Evolutionary conservation across 2,329 filamentous ascomycete genomes (phyloP), one percentile per base, ranked within the genome.

Genomic region (Xylariaceae sp.): DNA sequence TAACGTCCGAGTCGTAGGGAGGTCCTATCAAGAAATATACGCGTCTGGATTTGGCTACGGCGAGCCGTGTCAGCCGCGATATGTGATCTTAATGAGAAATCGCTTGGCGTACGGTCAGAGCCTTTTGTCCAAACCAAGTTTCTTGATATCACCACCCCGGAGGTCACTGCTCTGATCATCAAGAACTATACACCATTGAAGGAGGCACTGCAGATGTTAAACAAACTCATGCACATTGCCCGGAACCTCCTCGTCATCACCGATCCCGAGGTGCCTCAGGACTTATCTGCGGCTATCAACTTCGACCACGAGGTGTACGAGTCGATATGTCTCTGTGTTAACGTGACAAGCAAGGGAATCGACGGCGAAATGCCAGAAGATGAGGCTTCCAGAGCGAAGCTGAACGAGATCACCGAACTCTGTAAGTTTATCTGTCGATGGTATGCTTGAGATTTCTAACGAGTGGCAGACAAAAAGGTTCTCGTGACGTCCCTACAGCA

Each of bases 231-330:
- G 81, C 83, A 87, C 58, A 86, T 88, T 65, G 83, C 84, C 1
- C 75, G 85, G 48, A 88, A 88, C 60, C 75, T 88, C 57, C 76
- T 88, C 20, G 85, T 87, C 26, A 86, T 85, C 9, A 81, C 82
- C 7, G 82, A 87, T 65, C 84, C 85, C 12, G 82, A 86, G 65
- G 82, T 87, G 2, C 84, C 85, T 1, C 85, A 88, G 67, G 85
- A 88, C 62, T 78, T 88, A 7, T 88, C 85, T 54, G 83, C 84
- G 9, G 83, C 84, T 7, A 82, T 87, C 16, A 79, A 83, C 50
- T 87, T 88, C 60, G 84, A 88, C 63, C 83, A 86, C 65, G 85
- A 86, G 74, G 83, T 88, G 2, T 86, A 86, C 59, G 84, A 86
- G 67, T 81, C 85, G 2, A 85, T 88, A 57, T 83, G 86, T 29